Evolutionary conservation across 352 stramenopile genomes (phyloP).

Genomic region (Phytophthora hibernalis): DNA sequence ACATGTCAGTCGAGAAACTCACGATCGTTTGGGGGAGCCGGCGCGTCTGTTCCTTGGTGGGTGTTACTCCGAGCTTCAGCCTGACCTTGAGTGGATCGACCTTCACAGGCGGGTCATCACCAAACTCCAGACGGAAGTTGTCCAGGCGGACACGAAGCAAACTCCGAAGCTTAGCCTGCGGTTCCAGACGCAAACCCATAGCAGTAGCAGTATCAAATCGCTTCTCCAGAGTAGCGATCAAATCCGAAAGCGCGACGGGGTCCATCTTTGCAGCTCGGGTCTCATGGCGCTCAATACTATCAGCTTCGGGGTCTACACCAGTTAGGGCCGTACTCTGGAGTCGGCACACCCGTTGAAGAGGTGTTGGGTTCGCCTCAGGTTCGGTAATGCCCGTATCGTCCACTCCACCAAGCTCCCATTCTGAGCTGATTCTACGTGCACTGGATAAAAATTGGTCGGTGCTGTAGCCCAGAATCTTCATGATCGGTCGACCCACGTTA

Average conservation of each 20-base stretch:
- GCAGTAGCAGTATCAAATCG: not conserved
- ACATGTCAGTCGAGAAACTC: constrained; percentile 12
- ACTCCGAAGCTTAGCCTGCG: not conserved
- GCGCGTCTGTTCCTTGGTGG: not conserved
- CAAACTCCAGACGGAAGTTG: constrained; percentile 11
- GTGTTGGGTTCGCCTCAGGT: too few relatives aligned
- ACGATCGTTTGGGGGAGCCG: constrained; percentile 11
- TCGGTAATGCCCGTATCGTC: too few relatives aligned
- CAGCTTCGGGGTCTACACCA: too few relatives aligned
- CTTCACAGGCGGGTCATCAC: constrained; percentile 12
- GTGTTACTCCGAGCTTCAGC: not conserved
- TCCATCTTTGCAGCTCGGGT: too few relatives aligned
- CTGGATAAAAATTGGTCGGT: too few relatives aligned
- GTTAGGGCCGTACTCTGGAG: too few relatives aligned
- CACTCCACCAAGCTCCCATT: not conserved
- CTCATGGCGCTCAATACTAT: too few relatives aligned
- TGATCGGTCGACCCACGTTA: constrained; percentile 22
- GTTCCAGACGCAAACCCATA: not conserved
- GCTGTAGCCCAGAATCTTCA: constrained; percentile 15
- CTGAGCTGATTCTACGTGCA: too few relatives aligned
- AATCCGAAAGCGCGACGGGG: too few relatives aligned
- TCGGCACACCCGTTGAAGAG: too few relatives aligned
- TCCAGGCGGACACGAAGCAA: not conserved
- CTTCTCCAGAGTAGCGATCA: too few relatives aligned
- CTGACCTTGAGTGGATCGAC: constrained; percentile 19